Base-by-base conservation (phyloP, 768 basidiomycete species). In the Trametes punicea region DNA sequence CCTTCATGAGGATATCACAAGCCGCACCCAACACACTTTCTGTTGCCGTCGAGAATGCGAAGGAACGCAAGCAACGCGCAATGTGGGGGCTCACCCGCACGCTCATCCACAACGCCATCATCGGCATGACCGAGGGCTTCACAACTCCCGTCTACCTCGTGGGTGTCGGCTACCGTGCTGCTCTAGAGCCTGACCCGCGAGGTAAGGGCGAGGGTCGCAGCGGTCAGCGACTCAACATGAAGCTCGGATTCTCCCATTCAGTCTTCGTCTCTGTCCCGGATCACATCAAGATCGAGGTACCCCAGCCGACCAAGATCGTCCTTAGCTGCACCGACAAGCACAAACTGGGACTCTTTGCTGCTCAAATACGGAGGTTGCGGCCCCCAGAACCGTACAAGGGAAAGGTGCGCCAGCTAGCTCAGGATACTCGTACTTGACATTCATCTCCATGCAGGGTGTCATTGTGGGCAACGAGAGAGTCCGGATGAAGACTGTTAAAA, bases 361-460 rank as follows among this genome's bases (percentile, higher is more conserved):
- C 95, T 5, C 82, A 84, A 61, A 85, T 98, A 23, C 78, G 94
- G 59, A 80, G 79, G 56, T 87, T 85, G 74, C 81, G 96, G 64
- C 87, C 87, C 63, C 96, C 96, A 20, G 96, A 99, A 69, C 95
- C 94, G 15, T 99, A 98, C 74, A 93, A 98, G 74, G 96, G 94
- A 69, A 98, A 98, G 81, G 94, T 96, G 66, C 48, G 88, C 73
- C 34, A 5, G 21, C 45, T 11, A 57, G 34, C 15, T 51, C 25
- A 29, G 46, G 41, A 33, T 40, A 20, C 21, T n/a, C 58, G 59
- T 34, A 55, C 25, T 38, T 15, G 59, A 25, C 40, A 41, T 40
- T 54, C 42, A 46, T 55, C 20, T 16, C 29, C 25, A 39, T 42
- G 2, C 60, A 98, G 90, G 95, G 95, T 61, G 86, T 98, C 57